Base-by-base conservation (phyloP, 441 rosid species). In the Hura crepitans region DNA sequence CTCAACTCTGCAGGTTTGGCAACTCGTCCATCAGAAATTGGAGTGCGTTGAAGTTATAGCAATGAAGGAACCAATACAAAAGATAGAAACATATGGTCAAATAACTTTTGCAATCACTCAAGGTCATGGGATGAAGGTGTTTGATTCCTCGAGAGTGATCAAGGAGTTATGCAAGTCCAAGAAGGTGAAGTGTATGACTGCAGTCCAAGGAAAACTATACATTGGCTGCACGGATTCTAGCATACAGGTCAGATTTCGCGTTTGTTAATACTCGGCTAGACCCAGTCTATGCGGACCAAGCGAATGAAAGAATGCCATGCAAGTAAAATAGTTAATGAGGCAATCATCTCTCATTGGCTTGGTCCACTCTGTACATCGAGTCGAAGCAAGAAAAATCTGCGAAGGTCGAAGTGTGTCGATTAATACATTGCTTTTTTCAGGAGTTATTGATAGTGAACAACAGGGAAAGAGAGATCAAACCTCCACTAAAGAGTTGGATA, bases 141-240 rank as follows among this genome's bases (percentile, higher is more conserved):
- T 92, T 76, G 96, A 94, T 85, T 72, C 90, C 71, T 81, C 86
- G 9, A 86, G 87, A 84, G 70, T 61, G 31, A 72, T 81, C 25
- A 91, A 78, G 65, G 84, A 82, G 57, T 69, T 84, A 60, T 85
- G 83, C 82, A 87, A 81, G 78, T 77, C 79, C 46, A 92, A 86
- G 79, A 82, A 82, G 46, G 88, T 83, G 67, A 89, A 85, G 72
- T 82, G 90, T 83, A 86, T 89, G 84, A 83, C 69, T 31, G 69
- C 80, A 66, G 35, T 79, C 1, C 89, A 81, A 65, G 97, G 94
- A 78, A 94, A 85, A 84, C 79, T 90, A 60, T 94, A 89, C 23
- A 58, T 81, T 6, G 97, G 99, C 72, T 89, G 97, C 79, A 68
- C 18, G 55, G 97, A 94, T 81, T 89, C 97, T 70, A 89, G 99